phyloP scores from a whole-genome alignment of 352 stramenopile genomes.

The Pythium myriotylum region DNA sequence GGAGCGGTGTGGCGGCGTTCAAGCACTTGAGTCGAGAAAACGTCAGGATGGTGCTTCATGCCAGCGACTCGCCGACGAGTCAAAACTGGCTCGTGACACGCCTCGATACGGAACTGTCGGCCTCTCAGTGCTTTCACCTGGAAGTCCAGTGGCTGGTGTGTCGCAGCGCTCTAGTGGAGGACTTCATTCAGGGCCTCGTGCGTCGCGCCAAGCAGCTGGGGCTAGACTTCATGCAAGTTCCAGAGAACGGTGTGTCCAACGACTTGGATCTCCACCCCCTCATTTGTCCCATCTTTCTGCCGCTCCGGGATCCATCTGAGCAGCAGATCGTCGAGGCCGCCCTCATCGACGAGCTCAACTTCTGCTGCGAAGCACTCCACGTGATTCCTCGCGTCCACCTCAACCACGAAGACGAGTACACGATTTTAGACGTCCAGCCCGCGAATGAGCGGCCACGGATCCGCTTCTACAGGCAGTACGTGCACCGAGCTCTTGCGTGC shows the following conservation, averaged over 20 bases:
- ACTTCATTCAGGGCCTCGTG: conserved; percentile 70
- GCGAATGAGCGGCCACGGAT: conserved; percentile 37
- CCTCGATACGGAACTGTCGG: conserved; percentile 71
- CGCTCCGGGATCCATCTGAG: conserved; percentile 44
- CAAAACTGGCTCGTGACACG: conserved; percentile 85
- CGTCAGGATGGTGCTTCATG: conserved; percentile 73
- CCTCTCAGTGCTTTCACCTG: conserved; percentile 79
- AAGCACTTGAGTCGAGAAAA: conserved; percentile 67
- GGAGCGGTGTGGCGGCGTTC: conserved; percentile 58
- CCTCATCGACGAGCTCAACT: conserved; percentile 63
- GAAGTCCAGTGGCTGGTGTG: conserved; percentile 89
- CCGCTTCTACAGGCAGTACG: conserved; percentile 69
- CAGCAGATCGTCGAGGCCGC: conserved; percentile 63
- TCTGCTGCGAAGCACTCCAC: conserved; percentile 74
- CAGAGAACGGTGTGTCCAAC: conserved; percentile 77
- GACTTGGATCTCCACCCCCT: conserved; percentile 81
- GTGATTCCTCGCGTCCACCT: conserved; percentile 55
- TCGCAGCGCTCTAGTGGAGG: conserved; percentile 78
- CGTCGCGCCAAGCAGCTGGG: conserved; percentile 78
- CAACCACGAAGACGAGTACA: conserved; percentile 63
- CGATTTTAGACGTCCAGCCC: conserved; percentile 33
- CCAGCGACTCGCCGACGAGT: conserved; percentile 64
- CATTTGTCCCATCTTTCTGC: conserved; percentile 76
- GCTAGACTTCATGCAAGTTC: conserved; percentile 69
- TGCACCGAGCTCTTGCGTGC: conserved; percentile 62